These are phyloP conservation scores for Verticillium isaacii DNA, from an alignment of 2,329 filamentous ascomycete species.

Conservation along the genomic window DNA sequence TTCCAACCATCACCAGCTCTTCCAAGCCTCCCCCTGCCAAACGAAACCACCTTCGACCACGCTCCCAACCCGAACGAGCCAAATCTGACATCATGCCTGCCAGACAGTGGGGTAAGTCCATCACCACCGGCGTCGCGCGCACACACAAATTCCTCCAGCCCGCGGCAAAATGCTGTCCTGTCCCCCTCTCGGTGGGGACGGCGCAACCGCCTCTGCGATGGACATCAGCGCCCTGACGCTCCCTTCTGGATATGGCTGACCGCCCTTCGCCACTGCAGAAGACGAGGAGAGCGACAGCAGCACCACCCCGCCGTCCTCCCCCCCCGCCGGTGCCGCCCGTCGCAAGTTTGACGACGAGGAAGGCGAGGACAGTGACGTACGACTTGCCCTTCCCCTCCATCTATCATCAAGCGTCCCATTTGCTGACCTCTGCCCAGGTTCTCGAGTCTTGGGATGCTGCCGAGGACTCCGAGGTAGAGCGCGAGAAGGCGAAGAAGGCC, in stretches of 20 bases:
- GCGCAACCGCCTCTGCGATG: background rate
- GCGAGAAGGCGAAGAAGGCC: constrained; percentile 88
- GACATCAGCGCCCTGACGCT: background rate
- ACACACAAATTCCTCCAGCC: constrained; percentile 8
- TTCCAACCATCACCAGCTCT: background rate
- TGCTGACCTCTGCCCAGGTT: constrained; percentile 50
- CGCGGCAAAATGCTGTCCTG: constrained; percentile 10
- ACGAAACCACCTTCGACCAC: background rate
- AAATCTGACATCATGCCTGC: constrained; percentile 35
- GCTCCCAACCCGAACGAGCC: background rate
- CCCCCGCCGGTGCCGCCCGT: constrained; percentile 33
- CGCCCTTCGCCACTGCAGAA: constrained; percentile 11
- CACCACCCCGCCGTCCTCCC: constrained; percentile 28
- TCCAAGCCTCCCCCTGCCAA: background rate
- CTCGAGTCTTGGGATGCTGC: constrained; percentile 96
- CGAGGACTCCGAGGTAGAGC: constrained; percentile 94
- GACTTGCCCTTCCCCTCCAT: constrained; percentile 17
- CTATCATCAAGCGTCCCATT: background rate
- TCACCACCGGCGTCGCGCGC: constrained; percentile 6
- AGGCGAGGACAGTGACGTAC: constrained; percentile 72
- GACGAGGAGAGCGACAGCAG: constrained; percentile 35
- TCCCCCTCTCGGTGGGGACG: constrained; percentile 1
- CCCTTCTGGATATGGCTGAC: background rate
- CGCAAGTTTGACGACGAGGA: constrained; percentile 89
- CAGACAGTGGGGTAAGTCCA: constrained; percentile 37